Evolutionary conservation across 2,329 filamentous ascomycete species (phyloP).

Genomic region (Pseudopyricularia javanii): DNA sequence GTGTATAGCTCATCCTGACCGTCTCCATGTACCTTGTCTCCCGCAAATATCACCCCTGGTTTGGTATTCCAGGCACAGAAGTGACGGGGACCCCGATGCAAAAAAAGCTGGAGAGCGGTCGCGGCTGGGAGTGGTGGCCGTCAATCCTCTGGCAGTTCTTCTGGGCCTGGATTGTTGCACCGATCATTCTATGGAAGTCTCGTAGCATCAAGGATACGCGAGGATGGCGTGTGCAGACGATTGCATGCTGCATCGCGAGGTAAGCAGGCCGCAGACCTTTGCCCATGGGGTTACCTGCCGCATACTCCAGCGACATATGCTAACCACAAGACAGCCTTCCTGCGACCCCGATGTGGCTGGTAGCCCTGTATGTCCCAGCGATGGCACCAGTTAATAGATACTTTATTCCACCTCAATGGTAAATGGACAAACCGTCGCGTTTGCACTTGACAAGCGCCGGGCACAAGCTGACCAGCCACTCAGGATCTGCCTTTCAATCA

Average conservation of each 20-base stretch:
- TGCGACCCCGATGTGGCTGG: slow-evolving; percentile 55
- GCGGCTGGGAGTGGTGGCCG: slow-evolving; percentile 59
- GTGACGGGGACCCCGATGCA: slow-evolving; percentile 10
- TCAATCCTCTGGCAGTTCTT: slow-evolving; percentile 52
- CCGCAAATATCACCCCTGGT: not conserved
- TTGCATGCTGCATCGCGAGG: slow-evolving; percentile 32
- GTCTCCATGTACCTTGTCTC: not conserved
- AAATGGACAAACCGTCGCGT: not conserved
- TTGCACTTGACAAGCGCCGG: not conserved
- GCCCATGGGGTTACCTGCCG: no score
- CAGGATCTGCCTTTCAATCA: slow-evolving; percentile 47
- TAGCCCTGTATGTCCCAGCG: slow-evolving; percentile 39
- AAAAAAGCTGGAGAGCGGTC: slow-evolving; percentile 27
- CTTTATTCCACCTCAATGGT: slow-evolving; percentile 13
- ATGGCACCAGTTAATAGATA: slow-evolving; percentile 40
- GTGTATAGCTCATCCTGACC: not conserved
- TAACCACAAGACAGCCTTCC: slow-evolving; percentile 37
- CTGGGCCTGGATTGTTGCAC: slow-evolving; percentile 51
- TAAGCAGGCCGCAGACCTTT: not conserved
- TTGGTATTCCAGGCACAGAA: not conserved
- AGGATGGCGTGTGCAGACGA: slow-evolving; percentile 53
- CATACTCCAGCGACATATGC: not conserved
- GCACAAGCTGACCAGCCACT: not conserved
- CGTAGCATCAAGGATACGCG: slow-evolving; percentile 51
- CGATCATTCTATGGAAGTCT: slow-evolving; percentile 48